Evolutionary conservation across 805 yeast genomes (phyloP).

Genomic region (Yamadazyma sp.): DNA sequence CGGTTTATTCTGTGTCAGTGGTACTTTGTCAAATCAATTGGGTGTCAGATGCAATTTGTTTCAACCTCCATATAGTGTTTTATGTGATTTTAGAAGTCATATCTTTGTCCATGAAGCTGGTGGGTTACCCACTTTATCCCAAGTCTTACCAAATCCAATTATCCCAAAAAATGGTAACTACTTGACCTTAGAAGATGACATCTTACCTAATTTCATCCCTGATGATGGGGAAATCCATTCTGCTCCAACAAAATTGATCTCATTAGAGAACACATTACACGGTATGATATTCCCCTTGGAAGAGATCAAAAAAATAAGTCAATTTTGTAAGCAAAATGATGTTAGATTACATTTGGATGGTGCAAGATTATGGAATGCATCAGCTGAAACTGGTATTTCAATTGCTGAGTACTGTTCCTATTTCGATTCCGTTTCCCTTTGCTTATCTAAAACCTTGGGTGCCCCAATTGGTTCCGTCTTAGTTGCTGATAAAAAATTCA

Average conservation of each 20-base stretch:
- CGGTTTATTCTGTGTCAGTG: constrained; percentile 81
- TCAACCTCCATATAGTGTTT: constrained; percentile 82
- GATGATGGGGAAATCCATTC: constrained; percentile 45
- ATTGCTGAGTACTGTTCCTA: constrained; percentile 37
- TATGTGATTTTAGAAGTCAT: constrained; percentile 86
- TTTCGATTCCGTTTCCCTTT: constrained; percentile 42
- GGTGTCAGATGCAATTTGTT: constrained; percentile 70
- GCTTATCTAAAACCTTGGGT: constrained; percentile 41
- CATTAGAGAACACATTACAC: constrained; percentile 42
- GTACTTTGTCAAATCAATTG: constrained; percentile 87
- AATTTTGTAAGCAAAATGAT: constrained; percentile 30
- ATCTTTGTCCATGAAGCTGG: constrained; percentile 85
- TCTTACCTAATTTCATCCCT: constrained; percentile 33
- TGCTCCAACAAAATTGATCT: constrained; percentile 43
- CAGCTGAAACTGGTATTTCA: constrained; percentile 36
- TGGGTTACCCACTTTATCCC: constrained; percentile 84
- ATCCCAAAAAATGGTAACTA: constrained; percentile 72
- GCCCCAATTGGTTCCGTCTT: constrained; percentile 44
- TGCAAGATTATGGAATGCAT: constrained; percentile 44
- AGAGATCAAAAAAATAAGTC: constrained; percentile 34
- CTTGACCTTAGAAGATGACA: constrained; percentile 63
- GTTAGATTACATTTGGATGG: constrained; percentile 42
- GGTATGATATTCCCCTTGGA: constrained; percentile 41
- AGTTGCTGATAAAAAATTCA: constrained; percentile 29
- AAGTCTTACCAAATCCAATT: constrained; percentile 88